Evolutionary conservation across 2,329 filamentous ascomycete genomes (phyloP), one percentile per base, ranked within the genome.

Genomic region (Xylariaceae sp.): DNA sequence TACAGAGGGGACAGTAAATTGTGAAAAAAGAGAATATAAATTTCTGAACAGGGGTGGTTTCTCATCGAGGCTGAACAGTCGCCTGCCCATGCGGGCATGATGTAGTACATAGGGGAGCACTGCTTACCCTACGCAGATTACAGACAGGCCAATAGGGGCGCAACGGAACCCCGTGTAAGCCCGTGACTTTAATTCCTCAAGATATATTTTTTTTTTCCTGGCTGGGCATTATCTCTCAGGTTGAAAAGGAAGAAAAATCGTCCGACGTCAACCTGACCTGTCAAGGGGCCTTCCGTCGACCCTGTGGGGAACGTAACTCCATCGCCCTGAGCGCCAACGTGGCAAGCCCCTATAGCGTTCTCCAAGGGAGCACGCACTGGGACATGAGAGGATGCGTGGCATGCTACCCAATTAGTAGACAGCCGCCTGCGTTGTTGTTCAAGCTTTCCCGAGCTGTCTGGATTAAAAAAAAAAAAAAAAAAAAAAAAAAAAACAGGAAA

Each of bases 331-430:
- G 57, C 51, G 56, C 56, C 61, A 60, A 64, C 62, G 62, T 64
- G 62, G 62, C 62, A 64, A n/a, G n/a, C 57, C 55, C 58, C 56
- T 54, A 54, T 52, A 62, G 54, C 53, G 52, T 56, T 55, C 50
- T n/a, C n/a, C n/a, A n/a, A n/a, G n/a, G n/a, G 52, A 58, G 47
- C 44, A 52, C 54, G 52, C 46, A 54, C 55, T 54, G 55, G 57
- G 55, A 55, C 57, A 56, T 40, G 54, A 53, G 50, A 57, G 49
- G 51, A 52, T 55, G 58, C 48, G 51, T 63, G 56, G 55, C 59
- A 63, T 64, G 61, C 56, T 63, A 64, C 59, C 60, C 57, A 61
- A 61, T 57, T 52, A 56, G 50, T 48, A 61, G 56, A 56, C 49
- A 56, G 55, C 54, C 52, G 60, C 58, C 55, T 57, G 58, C 57